Evolutionary conservation across 225 moss, liverwort and hornwort species (phyloP).

Genomic region (Anthoceros angustus): DNA sequence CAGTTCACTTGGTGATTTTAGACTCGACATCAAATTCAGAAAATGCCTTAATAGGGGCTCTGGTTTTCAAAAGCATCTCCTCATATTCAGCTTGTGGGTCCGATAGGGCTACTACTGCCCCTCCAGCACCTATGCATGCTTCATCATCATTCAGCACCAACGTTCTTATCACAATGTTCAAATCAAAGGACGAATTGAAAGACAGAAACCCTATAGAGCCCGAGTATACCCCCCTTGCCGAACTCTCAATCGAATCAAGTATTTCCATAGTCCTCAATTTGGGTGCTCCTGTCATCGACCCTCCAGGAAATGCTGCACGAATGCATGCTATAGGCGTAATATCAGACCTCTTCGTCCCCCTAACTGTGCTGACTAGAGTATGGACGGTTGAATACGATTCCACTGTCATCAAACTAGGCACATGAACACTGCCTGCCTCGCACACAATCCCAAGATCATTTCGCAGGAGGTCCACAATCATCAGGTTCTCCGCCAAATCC

Average conservation of each 20-base stretch:
- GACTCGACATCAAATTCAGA: slow-evolving; percentile 35
- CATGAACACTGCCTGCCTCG: slow-evolving; percentile 75
- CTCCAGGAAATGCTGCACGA: slow-evolving; percentile 91
- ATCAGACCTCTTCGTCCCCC: slow-evolving; percentile 56
- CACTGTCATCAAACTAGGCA: slow-evolving; percentile 88
- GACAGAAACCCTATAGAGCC: slow-evolving; percentile 82
- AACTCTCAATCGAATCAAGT: slow-evolving; percentile 69
- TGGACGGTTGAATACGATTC: slow-evolving; percentile 96
- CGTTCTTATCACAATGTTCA: slow-evolving; percentile 95
- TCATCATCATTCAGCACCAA: slow-evolving; percentile 67
- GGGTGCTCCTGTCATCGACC: slow-evolving; percentile 98
- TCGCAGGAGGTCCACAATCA: slow-evolving; percentile 94
- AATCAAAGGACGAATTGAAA: slow-evolving; percentile 82
- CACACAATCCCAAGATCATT: slow-evolving; percentile 95
- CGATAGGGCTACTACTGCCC: slow-evolving; percentile 89
- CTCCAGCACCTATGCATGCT: slow-evolving; percentile 80
- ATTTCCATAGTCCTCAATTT: slow-evolving; percentile 97
- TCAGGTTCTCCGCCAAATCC: slow-evolving; percentile 90
- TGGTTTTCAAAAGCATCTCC: slow-evolving; percentile 94
- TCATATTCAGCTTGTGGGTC: slow-evolving; percentile 88
- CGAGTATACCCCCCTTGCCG: slow-evolving; percentile 82
- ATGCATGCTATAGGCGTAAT: slow-evolving; percentile 65
- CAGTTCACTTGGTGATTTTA: too few species aligned
- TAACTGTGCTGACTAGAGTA: slow-evolving; percentile 85
- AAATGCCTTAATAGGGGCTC: slow-evolving; percentile 81